These are phyloP conservation scores for Meripilus lineatus DNA, from an alignment of 1,284 basidiomycete genomes.

Conservation along the genomic window DNA sequence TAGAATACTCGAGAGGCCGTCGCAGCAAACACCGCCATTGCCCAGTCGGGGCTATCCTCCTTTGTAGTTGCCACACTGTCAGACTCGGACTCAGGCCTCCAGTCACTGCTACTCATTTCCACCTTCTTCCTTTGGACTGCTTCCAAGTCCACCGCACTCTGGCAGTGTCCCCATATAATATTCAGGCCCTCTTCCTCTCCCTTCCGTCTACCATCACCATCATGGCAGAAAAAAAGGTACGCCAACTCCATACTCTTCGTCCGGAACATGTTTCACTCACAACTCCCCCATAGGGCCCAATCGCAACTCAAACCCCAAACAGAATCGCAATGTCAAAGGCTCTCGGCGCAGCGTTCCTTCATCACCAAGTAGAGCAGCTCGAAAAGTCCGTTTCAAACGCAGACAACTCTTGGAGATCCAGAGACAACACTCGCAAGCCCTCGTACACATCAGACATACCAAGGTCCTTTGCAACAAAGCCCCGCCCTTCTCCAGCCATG, in stretches of 20 bases:
- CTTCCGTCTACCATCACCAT: neutral
- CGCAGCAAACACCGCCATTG: too few relatives aligned
- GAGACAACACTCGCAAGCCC: neutral
- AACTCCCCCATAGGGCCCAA: neutral
- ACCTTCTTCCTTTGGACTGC: too few relatives aligned
- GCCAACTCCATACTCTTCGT: neutral
- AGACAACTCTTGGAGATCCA: conserved; percentile 53
- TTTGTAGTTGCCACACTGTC: too few relatives aligned
- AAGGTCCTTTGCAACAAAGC: conserved; percentile 10
- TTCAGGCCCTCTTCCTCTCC: neutral
- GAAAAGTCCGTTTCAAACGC: conserved; percentile 61
- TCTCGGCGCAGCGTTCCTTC: conserved; percentile 77
- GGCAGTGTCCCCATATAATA: too few relatives aligned
- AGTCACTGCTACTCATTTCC: too few relatives aligned
- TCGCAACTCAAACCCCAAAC: conserved; percentile 28
- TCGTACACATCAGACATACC: neutral
- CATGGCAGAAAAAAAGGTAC: conserved; percentile 14
- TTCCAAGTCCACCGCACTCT: too few relatives aligned
- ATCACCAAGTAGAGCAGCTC: conserved; percentile 78
- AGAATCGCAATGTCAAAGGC: conserved; percentile 78
- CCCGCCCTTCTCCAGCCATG: conserved; percentile 6
- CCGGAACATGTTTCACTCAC: neutral
- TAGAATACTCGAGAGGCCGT: too few relatives aligned
- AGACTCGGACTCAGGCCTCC: too few relatives aligned
- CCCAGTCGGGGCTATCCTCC: too few relatives aligned